Evolutionary conservation across 352 stramenopile genomes (phyloP).

Genomic region (Pythium folliculosum): DNA sequence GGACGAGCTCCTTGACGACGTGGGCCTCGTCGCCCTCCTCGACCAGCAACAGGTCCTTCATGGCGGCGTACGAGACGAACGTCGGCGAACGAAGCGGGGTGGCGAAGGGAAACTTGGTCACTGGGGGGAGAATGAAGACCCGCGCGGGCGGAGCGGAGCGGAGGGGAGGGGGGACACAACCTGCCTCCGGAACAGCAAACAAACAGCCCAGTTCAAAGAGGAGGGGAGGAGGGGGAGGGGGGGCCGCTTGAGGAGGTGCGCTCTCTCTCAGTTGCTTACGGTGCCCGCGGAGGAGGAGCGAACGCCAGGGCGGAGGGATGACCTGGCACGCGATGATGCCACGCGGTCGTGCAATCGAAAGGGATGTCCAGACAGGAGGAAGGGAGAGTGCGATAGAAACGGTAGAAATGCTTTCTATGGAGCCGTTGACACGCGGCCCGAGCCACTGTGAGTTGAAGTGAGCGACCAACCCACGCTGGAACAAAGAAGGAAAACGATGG

Average conservation of each 20-base stretch:
- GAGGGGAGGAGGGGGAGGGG: conserved; percentile 2
- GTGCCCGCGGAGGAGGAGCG: conserved; percentile 7
- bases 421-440: conserved; percentile 27
- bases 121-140: not conserved
- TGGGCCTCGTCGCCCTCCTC: conserved; percentile 75
- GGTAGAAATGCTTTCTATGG: conserved; percentile 19
- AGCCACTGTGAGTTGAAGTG: conserved; percentile 19
- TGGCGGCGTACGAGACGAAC: conserved; percentile 15
- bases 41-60: conserved; percentile 81
- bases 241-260: not conserved
- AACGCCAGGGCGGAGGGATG: conserved; percentile 20
- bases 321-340: conserved; percentile 14
- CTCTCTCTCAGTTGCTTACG: conserved; percentile 1
- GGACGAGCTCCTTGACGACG: conserved; percentile 75
- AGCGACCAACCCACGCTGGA: conserved; percentile 3
- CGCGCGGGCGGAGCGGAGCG: not conserved
- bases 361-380: not conserved
- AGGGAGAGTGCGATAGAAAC: conserved; percentile 17
- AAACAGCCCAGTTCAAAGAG: conserved; percentile 2
- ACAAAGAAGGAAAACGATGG: conserved; percentile 11
- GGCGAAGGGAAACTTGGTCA: conserved; percentile 7
- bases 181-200: not conserved
- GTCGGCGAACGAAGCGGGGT: not conserved
- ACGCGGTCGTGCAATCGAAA: conserved; percentile 17
- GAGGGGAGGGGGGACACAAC: conserved; percentile 3